Base-by-base conservation (phyloP, 129 eudicot species). In the Rutidosis leptorrhynchoides region DNA sequence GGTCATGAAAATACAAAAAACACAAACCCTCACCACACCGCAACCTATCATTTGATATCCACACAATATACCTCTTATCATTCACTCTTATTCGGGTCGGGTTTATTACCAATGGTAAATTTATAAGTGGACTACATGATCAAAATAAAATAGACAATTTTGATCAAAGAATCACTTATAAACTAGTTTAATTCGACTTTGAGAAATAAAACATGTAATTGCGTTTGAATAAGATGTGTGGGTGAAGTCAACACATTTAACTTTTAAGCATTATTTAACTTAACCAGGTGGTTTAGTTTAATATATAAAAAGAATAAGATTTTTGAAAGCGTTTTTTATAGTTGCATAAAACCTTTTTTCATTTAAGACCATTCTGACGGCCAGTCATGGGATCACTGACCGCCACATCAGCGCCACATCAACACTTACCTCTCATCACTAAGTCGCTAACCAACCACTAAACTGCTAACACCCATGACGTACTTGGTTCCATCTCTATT, bases 1-100 rank as follows among this genome's bases (percentile, higher is more conserved):
- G 26, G 77, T 62, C 62, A 70, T 48, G 24, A 45, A 69, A 27
- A 58, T 32, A 40, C 22, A 17, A 60, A 65, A 29, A 22, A 40
- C 67, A 62, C 11, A 43, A 15, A 1, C 11, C 43, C 43, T 14
- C 2, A 25, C 2, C 6, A 21, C 46, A 45, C 58, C 65, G 27
- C 59, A 49, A 46, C 75, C 21, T 70, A 70, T 68, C 73, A 68
- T 35, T 65, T 10, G 7, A 26, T 14, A 42, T 72, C 40, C 26
- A 22, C 63, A 72, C 43, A 37, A 49, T 52, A 22, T 48, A 48
- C 16, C 56, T 2, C 59, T 54, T 49, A 49, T 49, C 55, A 16
- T 37, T 62, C 17, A 24, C 49, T 20, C 27, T 21, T 32, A 27
- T 42, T 19, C 7, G 19, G 32, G 27, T 24, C 37, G 25, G 37